Base-by-base conservation (phyloP, 331 rosid genomes). In the Malus hybrid region DNA sequence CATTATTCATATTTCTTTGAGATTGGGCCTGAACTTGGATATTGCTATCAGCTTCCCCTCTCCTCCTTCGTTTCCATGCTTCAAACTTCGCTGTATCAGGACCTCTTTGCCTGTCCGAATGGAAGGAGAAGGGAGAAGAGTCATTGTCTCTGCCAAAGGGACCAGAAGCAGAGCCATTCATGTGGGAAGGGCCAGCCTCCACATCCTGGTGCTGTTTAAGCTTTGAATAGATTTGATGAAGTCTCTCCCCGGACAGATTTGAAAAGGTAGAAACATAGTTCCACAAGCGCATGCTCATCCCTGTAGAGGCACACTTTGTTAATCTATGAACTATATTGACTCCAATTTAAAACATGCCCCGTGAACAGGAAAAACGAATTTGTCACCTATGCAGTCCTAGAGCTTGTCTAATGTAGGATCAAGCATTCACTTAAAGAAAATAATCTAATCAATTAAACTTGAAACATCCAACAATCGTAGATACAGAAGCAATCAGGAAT, bases 211-310 rank as follows among this genome's bases (percentile, higher is more conserved):
- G 97, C 86, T 83, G 89, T 83, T 84, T 87, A 72, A 95, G 99
- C 80, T 95, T 90, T 36, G 96, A 85, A 81, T 95, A 90, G 66
- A 95, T 95, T 83, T 95, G 97, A 76, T 85, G 91, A 69, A 95
- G 97, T 73, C 97, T 86, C 85, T 90, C 99, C 71, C 99, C 99
- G 5, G 99, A 89, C 32, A 95, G 91, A 87, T 95, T 93, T 73
- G 98, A 95, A 82, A 86, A 95, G 31, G 97, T 90, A 46, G 99
- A 95, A 73, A 95, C 99, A 79, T 90, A 95, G 76, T 95, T 92
- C 99, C 99, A 95, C 84, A 95, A 84, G 56, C 99, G 85, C 76
- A 76, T 91, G 28, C 90, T 93, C 99, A 95, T 95, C 86, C 97
- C 99, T 95, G 94, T 27, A 67, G 5, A 74, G n/a, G 70, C 12